Percentiles rank a stretch among this genome's conserved stretches.
phyloP scores from a whole-genome alignment of 2,329 filamentous ascomycete genomes.

The Trichophyton equinum region DNA sequence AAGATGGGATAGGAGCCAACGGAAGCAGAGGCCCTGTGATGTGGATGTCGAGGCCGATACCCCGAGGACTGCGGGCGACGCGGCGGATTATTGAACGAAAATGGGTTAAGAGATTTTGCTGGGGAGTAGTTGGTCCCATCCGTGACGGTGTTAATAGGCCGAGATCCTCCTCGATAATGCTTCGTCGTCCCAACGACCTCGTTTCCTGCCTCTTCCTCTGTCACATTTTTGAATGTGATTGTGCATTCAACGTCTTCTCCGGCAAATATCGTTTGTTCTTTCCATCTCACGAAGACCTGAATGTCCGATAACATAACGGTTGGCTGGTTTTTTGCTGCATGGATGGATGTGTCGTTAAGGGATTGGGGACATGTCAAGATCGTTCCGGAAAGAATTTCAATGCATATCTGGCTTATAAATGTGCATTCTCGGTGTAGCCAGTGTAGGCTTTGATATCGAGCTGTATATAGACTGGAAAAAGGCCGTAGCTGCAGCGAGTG shows the following conservation, averaged over 20 bases:
- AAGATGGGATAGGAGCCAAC: conserved; percentile 28
- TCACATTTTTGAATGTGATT: conserved; percentile 88
- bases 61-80: conserved; percentile 26
- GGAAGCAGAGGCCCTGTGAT: conserved; percentile 30
- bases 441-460: neutral
- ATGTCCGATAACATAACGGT: conserved; percentile 52
- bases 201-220: conserved; percentile 31
- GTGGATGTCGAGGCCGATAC: conserved; percentile 20
- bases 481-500: neutral
- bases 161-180: conserved; percentile 29
- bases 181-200: conserved; percentile 19
- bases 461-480: neutral
- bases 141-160: conserved; percentile 23
- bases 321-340: conserved; percentile 2
- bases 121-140: conserved; percentile 29
- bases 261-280: conserved; percentile 86
- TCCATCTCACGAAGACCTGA: conserved; percentile 90
- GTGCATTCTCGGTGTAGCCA: neutral
- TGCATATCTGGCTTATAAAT: neutral
- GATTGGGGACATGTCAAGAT: neutral
- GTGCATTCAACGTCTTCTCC: conserved; percentile 92
- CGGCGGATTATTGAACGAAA: conserved; percentile 23
- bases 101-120: conserved; percentile 26
- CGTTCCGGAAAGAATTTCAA: conserved; percentile 1
- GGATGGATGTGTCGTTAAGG: conserved; percentile 3